phyloP scores from a whole-genome alignment of 1,284 basidiomycete genomes.

The Apiotrichum gracile region DNA sequence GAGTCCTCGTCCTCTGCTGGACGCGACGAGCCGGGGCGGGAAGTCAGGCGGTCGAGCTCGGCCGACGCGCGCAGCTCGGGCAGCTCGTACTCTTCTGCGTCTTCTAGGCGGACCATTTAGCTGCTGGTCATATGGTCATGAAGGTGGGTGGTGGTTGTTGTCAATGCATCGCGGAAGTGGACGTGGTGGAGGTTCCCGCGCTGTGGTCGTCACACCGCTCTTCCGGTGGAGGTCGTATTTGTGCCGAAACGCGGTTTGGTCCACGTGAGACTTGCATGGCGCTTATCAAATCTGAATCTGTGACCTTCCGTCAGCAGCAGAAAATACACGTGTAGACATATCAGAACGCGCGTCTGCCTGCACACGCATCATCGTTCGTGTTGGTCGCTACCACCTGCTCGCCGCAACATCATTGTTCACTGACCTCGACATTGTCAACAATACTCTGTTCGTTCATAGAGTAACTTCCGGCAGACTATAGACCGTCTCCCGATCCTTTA shows the following conservation, averaged over 20 bases:
- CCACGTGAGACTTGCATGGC: too few species aligned
- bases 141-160: not conserved
- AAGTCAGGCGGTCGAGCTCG: constrained; percentile 1
- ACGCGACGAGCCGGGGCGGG: not conserved
- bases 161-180: not conserved
- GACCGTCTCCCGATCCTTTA: not conserved
- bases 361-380: constrained; percentile 1
- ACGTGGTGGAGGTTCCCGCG: not conserved
- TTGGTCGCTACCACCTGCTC: not conserved
- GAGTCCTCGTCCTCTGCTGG: constrained; percentile 6
- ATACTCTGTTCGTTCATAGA: too few species aligned
- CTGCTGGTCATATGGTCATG: too few species aligned
- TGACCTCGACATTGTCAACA: too few species aligned
- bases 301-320: too few species aligned
- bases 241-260: too few species aligned
- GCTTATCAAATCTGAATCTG: too few species aligned
- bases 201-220: not conserved
- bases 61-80: constrained; percentile 14
- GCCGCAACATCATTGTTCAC: too few species aligned
- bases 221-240: not conserved
- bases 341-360: not conserved
- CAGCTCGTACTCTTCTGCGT: constrained; percentile 43
- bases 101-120: constrained; percentile 12
- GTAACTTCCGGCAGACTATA: too few species aligned
- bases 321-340: not conserved